Evolutionary conservation across 176 grass and related monocot genomes (phyloP).

Genomic region (Alloteropsis semialata): DNA sequence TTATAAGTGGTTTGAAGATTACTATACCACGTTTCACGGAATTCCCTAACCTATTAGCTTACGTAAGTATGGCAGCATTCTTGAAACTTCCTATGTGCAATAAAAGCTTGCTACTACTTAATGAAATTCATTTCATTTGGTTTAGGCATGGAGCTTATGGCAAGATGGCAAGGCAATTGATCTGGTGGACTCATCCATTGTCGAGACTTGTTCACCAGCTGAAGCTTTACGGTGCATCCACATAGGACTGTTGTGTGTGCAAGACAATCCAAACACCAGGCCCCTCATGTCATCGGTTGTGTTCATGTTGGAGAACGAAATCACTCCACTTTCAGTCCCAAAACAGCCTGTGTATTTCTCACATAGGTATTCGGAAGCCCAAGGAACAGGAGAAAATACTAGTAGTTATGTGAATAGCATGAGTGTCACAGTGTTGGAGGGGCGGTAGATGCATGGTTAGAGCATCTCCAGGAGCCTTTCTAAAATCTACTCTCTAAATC

Average conservation of each 20-base stretch:
- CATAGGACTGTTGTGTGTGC: conserved; percentile 50
- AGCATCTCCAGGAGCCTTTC: no score
- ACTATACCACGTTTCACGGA: not conserved
- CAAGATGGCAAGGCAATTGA: conserved; percentile 30
- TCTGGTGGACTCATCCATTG: conserved; percentile 22
- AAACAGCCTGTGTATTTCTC: conserved; percentile 25
- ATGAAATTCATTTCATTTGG: not conserved
- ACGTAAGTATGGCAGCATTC: conserved; percentile 32
- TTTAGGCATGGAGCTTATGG: conserved; percentile 58
- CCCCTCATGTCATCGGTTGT: conserved; percentile 45
- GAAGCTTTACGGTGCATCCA: conserved; percentile 46
- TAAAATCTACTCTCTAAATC: no score
- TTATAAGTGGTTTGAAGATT: conserved; percentile 54
- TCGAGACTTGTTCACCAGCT: not conserved
- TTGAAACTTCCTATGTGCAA: not conserved
- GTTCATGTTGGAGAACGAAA: conserved; percentile 40
- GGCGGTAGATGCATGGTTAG: no score
- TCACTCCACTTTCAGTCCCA: not conserved
- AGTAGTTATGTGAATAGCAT: not conserved
- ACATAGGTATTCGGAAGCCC: not conserved
- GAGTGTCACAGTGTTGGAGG: not conserved
- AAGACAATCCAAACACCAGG: conserved; percentile 39
- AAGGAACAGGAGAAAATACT: not conserved
- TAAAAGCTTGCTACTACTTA: not conserved
- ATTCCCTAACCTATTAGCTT: conserved; percentile 31